A percentile compares a stretch with the other conserved stretches of the same genome.
These are phyloP conservation scores for Phytophthora pseudosyringae DNA, from an alignment of 352 stramenopile genomes.

Conservation along the genomic window DNA sequence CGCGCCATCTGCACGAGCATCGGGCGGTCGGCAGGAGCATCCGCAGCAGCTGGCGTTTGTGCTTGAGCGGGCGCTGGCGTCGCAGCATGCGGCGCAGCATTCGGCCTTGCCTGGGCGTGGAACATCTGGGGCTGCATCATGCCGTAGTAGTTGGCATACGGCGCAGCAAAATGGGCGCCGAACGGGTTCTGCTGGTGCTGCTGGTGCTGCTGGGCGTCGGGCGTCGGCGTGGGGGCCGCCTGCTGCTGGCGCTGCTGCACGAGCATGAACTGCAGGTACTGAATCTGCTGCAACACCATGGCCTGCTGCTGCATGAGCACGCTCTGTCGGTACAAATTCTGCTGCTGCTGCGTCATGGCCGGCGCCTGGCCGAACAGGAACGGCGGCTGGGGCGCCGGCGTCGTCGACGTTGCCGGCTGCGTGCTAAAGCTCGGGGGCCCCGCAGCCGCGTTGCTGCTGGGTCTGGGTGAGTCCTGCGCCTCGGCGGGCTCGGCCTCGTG, in stretches of 20 bases:
- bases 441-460: slow-evolving; percentile 7
- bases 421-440: slow-evolving; percentile 16
- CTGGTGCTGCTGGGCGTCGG: slow-evolving; percentile 12
- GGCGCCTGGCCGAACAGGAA: slow-evolving; percentile 26
- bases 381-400: slow-evolving; percentile 11
- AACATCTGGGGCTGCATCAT: slow-evolving; percentile 45
- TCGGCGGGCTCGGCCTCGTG: slow-evolving; percentile 14
- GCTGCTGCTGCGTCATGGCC: slow-evolving; percentile 40
- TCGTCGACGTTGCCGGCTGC: background rate
- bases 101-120: slow-evolving; percentile 13
- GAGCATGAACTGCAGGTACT: slow-evolving; percentile 79
- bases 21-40: slow-evolving; percentile 19
- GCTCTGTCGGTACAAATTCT: slow-evolving; percentile 65
- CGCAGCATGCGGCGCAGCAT: slow-evolving; percentile 11
- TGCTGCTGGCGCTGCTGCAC: slow-evolving; percentile 43
- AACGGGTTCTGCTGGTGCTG: slow-evolving; percentile 25
- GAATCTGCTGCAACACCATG: slow-evolving; percentile 80
- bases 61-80: slow-evolving; percentile 9
- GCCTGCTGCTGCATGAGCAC: slow-evolving; percentile 83
- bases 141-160: slow-evolving; percentile 44
- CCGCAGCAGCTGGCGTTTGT: slow-evolving; percentile 16
- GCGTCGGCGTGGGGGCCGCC: background rate
- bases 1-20: slow-evolving; percentile 57
- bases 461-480: slow-evolving; percentile 38
- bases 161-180: slow-evolving; percentile 25